Conservation (phyloP, 1,139 yeast genomes). For the Candida gigantensis region DNA sequence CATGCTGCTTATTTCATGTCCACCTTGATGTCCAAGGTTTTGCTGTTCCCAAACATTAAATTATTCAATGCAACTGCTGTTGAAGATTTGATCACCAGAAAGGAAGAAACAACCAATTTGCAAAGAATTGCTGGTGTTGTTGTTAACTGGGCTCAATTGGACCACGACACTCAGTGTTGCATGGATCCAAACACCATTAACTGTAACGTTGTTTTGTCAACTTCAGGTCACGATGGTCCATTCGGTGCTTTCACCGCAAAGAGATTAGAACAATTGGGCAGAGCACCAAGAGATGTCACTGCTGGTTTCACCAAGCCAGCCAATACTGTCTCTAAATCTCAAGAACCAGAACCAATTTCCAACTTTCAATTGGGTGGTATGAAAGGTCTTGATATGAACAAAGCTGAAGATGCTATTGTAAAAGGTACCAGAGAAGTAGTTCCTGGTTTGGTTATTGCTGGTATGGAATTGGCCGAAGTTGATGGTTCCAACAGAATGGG, state of each 20-base stretch:
- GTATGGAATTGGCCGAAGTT: conserved; percentile 80
- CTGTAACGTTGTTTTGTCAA: conserved; percentile 67
- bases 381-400: conserved; percentile 80
- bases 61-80: conserved; percentile 81
- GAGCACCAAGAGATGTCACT: conserved; percentile 25
- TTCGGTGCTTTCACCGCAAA: conserved; percentile 79
- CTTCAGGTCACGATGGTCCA: conserved; percentile 84
- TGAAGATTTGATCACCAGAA: conserved; percentile 76
- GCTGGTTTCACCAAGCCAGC: conserved; percentile 11
- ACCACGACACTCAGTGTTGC: conserved; percentile 77
- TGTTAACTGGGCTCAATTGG: conserved; percentile 80
- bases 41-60: conserved; percentile 72
- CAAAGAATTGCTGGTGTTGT: conserved; percentile 77
- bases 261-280: conserved; percentile 38
- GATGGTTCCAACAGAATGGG: conserved; percentile 84
- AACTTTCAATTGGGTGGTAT: conserved; percentile 61
- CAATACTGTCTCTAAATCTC: conserved; percentile 1
- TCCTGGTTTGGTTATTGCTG: conserved; percentile 74
- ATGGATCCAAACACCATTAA: conserved; percentile 86
- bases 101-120: conserved; percentile 54
- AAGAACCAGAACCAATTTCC: conserved; percentile 18
- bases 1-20: conserved; percentile 81
- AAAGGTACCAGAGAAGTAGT: conserved; percentile 68
- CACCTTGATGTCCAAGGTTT: conserved; percentile 67
- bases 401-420: conserved; percentile 77